Conservation (phyloP, 2,329 filamentous ascomycete species). For the Xylaria digitata region DNA sequence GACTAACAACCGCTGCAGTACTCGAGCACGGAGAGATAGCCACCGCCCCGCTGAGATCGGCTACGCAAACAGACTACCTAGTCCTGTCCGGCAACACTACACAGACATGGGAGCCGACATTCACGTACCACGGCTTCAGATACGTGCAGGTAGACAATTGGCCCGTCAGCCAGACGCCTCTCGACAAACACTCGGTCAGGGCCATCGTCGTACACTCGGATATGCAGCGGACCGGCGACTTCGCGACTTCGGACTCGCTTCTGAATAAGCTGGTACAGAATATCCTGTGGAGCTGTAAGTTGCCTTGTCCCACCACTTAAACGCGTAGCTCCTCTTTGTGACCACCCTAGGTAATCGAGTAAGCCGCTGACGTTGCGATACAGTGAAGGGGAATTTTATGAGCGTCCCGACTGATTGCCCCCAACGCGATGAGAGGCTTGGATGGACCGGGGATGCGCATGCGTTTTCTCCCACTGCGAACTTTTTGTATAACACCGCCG, state of each 20-base stretch:
- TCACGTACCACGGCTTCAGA: slow-evolving; percentile 64
- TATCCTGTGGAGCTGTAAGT: slow-evolving; percentile 61
- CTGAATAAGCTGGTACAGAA: slow-evolving; percentile 68
- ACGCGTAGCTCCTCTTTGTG: neutral
- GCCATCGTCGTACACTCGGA: slow-evolving; percentile 64
- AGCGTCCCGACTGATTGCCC: slow-evolving; percentile 64
- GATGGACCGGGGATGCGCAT: slow-evolving; percentile 62
- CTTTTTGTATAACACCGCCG: slow-evolving; percentile 64
- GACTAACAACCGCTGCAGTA: slow-evolving; percentile 51
- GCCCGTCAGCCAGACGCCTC: slow-evolving; percentile 44
- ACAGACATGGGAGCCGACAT: slow-evolving; percentile 62
- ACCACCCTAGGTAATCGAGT: too few relatives aligned
- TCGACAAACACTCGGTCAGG: slow-evolving; percentile 45
- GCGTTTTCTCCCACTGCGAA: slow-evolving; percentile 61
- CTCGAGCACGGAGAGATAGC: slow-evolving; percentile 58
- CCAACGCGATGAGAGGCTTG: slow-evolving; percentile 62
- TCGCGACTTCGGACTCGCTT: slow-evolving; percentile 62
- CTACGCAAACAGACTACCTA: slow-evolving; percentile 42
- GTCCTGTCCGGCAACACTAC: slow-evolving; percentile 58
- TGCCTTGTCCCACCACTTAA: neutral
- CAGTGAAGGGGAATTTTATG: slow-evolving; percentile 67
- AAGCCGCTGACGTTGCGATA: neutral
- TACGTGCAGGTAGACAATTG: slow-evolving; percentile 60
- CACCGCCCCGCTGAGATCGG: slow-evolving; percentile 44
- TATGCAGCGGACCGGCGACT: slow-evolving; percentile 61